phyloP scores from a whole-genome alignment of 1,139 yeast species.

The Lodderomyces jiufengensis region DNA sequence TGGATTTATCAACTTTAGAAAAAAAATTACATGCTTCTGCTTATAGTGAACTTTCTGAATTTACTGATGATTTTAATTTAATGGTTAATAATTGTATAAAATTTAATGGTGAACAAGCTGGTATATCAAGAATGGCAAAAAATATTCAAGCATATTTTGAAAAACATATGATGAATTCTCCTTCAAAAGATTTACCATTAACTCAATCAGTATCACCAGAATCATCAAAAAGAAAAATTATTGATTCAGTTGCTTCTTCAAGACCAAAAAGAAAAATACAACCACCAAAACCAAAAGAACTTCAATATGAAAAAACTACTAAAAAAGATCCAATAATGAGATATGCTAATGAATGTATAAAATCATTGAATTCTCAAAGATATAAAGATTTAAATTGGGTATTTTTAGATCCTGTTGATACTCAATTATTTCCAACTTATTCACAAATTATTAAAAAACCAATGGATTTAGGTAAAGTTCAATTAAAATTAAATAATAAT shows the following conservation, averaged over 20 bases:
- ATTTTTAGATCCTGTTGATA: conserved; percentile 90
- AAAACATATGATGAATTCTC: conserved; percentile 90
- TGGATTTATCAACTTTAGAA: conserved; percentile 93
- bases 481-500: conserved; percentile 75
- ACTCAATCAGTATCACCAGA: conserved; percentile 46
- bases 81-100: conserved; percentile 79
- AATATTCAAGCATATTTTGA: conserved; percentile 89
- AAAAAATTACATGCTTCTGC: conserved; percentile 67
- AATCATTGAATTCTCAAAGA: too few species aligned
- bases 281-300: conserved; percentile 93
- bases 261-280: conserved; percentile 95
- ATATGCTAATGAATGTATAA: too few species aligned
- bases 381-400: too few species aligned
- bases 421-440: conserved; percentile 92
- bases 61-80: conserved; percentile 76
- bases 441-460: conserved; percentile 82
- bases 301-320: conserved; percentile 61
- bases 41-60: conserved; percentile 64
- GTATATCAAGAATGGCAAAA: conserved; percentile 86
- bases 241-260: conserved; percentile 43
- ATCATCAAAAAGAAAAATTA: conserved; percentile 40
- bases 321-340: too few species aligned
- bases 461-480: conserved; percentile 90
- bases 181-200: conserved; percentile 63
- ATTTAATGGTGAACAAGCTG: conserved; percentile 82